A percentile compares a stretch with the other conserved stretches of the same genome.
Evolutionary conservation across 495 filamentous ascomycete species (phyloP).

Genomic region (Tuber microsphaerosporum): DNA sequence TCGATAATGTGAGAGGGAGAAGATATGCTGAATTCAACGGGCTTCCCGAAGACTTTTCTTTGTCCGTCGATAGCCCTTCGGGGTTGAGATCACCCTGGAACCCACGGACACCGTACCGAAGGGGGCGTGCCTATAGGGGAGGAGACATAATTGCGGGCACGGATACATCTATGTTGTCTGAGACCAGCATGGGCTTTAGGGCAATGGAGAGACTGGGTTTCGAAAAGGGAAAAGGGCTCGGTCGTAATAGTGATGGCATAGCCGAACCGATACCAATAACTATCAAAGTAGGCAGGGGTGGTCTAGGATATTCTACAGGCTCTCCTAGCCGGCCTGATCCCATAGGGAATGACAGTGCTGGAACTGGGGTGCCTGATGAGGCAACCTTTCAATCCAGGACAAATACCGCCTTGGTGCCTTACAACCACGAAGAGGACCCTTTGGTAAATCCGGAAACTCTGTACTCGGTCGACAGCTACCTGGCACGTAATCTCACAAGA

Average conservation of each 20-base stretch:
- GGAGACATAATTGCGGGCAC: background rate
- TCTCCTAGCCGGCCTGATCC: background rate
- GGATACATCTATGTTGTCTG: background rate
- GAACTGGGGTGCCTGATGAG: background rate
- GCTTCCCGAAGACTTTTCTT: background rate
- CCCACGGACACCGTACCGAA: background rate
- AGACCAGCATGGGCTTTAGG: background rate
- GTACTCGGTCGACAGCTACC: background rate
- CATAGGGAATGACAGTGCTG: background rate
- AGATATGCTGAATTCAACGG: background rate
- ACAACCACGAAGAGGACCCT: background rate
- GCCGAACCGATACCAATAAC: background rate
- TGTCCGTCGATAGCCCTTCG: background rate
- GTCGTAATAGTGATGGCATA: background rate
- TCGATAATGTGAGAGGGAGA: background rate
- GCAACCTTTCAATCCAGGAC: background rate
- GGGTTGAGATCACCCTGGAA: background rate
- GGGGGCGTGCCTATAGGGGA: background rate
- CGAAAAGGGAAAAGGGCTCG: background rate
- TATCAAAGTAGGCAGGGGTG: background rate
- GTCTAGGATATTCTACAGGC: background rate
- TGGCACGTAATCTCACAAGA: background rate
- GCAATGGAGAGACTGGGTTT: slow-evolving; percentile 2
- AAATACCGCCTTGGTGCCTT: background rate
- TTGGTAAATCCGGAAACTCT: background rate